Evolutionary conservation across 306 rosid genomes (phyloP).

Genomic region (Medicago ruthenica): DNA sequence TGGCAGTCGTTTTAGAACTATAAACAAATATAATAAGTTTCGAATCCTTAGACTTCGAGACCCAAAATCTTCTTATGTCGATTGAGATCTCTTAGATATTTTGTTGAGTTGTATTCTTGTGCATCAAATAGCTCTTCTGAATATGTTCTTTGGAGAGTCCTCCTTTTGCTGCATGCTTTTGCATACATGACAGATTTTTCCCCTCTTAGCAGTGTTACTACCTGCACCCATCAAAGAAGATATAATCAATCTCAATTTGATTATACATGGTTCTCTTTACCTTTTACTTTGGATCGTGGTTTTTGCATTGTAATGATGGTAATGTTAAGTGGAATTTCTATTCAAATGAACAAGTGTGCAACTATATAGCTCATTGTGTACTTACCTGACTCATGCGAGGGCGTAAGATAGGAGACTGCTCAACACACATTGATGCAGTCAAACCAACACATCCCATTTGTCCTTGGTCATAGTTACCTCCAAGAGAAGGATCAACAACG

Average conservation of each 20-base stretch:
- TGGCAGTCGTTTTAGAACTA: not conserved
- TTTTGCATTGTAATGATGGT: not conserved
- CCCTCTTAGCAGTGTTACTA: constrained; percentile 67
- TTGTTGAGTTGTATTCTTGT: constrained; percentile 86
- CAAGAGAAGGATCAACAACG: constrained; percentile 81
- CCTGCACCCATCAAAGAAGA: constrained; percentile 53
- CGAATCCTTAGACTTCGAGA: not conserved
- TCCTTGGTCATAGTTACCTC: constrained; percentile 51
- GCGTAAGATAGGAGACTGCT: constrained; percentile 73
- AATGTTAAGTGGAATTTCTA: not conserved
- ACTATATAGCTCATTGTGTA: constrained; percentile 23
- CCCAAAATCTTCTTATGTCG: constrained; percentile 56
- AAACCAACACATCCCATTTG: constrained; percentile 59
- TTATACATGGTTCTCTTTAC: too few species aligned
- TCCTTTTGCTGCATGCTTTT: constrained; percentile 34
- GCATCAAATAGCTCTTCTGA: constrained; percentile 81
- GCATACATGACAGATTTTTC: constrained; percentile 42
- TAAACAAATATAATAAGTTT: not conserved
- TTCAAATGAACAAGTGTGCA: constrained; percentile 23
- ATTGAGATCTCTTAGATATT: constrained; percentile 64
- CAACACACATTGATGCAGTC: constrained; percentile 81
- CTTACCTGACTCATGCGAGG: constrained; percentile 91
- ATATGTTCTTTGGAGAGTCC: constrained; percentile 63
- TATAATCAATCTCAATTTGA: not conserved
- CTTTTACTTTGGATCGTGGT: too few species aligned